Conservation (phyloP, 2,329 filamentous ascomycete species). For the Botryotinia globosa region DNA sequence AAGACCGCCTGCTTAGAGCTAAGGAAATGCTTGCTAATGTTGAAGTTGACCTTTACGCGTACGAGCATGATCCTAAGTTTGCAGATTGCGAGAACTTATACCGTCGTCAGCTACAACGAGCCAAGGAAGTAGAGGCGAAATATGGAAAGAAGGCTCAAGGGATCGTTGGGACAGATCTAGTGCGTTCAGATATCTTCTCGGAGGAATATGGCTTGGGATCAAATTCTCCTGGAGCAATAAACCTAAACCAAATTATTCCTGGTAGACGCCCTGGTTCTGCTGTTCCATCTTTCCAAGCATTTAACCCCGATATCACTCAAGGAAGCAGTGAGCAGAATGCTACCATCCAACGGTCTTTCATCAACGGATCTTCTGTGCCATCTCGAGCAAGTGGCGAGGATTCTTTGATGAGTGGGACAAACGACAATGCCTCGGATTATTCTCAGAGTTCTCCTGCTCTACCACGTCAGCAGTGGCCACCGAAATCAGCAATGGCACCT, state of each 20-base stretch:
- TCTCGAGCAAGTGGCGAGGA: slow-evolving; percentile 48
- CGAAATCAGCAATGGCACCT: slow-evolving; percentile 43
- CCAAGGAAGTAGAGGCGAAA: slow-evolving; percentile 57
- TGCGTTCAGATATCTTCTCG: slow-evolving; percentile 49
- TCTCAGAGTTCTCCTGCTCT: slow-evolving; percentile 48
- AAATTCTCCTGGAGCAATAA: slow-evolving; percentile 53
- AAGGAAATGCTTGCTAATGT: slow-evolving; percentile 92
- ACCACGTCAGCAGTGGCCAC: slow-evolving; percentile 44
- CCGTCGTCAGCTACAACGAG: slow-evolving; percentile 65
- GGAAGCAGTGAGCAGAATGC: slow-evolving; percentile 18
- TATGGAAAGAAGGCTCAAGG: slow-evolving; percentile 44
- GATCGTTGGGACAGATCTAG: slow-evolving; percentile 29
- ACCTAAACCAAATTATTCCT: slow-evolving; percentile 63
- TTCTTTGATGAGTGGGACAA: slow-evolving; percentile 59
- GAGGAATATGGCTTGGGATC: slow-evolving; percentile 42
- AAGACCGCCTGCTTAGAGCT: slow-evolving; percentile 77
- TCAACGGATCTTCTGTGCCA: slow-evolving; percentile 56
- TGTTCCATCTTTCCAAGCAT: slow-evolving; percentile 44
- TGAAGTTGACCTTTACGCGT: slow-evolving; percentile 81
- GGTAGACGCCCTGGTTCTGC: slow-evolving; percentile 41
- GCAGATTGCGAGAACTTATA: slow-evolving; percentile 83
- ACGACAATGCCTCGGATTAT: slow-evolving; percentile 39
- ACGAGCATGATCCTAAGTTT: slow-evolving; percentile 65
- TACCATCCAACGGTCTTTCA: slow-evolving; percentile 43
- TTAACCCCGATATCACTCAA: slow-evolving; percentile 57